Evolutionary conservation across 2,329 filamentous ascomycete genomes (phyloP), one percentile per base, ranked within the genome.

Genomic region (Penicillium freii): DNA sequence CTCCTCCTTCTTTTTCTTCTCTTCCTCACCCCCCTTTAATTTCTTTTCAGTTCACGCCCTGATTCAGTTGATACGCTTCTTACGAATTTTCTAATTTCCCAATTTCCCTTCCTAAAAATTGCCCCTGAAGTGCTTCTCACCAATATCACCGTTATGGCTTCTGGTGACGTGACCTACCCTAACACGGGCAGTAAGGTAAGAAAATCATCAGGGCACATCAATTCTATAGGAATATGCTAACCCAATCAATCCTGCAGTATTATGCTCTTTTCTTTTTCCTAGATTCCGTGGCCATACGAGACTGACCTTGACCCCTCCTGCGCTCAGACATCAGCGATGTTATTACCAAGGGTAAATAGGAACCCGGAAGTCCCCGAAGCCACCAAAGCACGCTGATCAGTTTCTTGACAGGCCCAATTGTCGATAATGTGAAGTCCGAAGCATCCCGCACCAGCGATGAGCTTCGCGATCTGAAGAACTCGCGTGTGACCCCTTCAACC

Each of bases 391-490:
- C 51, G 55, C 67, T 68, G 55, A 68, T 52, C 6, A 40, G 13
- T 56, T 31, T 29, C 49, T 50, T 27, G 42, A 38, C 53, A 79
- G 82, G 82, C 54, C 83, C 84, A 45, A 75, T 85, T 58, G 82
- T 80, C 57, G 78, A 84, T 64, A 82, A 79, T 63, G 79, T 83
- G 68, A 84, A 82, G 71, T 77, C 79, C 58, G 80, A 87, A 73
- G 77, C 78, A 57, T 77, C 78, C 63, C 82, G 82, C 70, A 85
- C 84, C 46, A 75, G 77, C 65, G 76, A 78, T 62, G 84, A 87
- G 73, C 82, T 86, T 69, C 78, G 77, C 63, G 83, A 84, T 62
- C 77, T 87, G 59, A 82, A 82, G 61, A 78, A 79, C 67, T 75
- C 82, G 55, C 80, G 81, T 60, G 77, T 78, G 47, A 79, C 78